Base-by-base conservation (phyloP, 2,329 filamentous ascomycete species). In the Venturia oleaginea region DNA sequence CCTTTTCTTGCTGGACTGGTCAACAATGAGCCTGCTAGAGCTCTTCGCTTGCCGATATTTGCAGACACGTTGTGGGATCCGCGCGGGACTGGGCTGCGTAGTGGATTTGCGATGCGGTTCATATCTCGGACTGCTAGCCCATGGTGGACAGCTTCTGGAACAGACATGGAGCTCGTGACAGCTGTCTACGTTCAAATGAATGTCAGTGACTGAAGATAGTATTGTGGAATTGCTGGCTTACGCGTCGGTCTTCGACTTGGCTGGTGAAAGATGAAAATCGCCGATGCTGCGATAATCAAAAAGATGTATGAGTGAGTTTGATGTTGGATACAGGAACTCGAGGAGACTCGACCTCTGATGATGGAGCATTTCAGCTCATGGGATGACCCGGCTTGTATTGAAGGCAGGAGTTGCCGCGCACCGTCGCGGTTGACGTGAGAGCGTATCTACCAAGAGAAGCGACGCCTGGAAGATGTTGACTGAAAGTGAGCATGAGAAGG, bases 251-350 rank as follows among this genome's bases (percentile, higher is more conserved):
- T 51, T 51, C 11, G 46, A 22, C n/a, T 27, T 51, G 22, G n/a
- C 15, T 27, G 22, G 22, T 15, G 22, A 27, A 43, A 51, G 22
- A 51, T 27, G 46, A 51, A 15, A 51, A 27, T 22, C 22, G 46
- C 7, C 51, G 19, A 57, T 34, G 51, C n/a, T 57, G 51, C 51
- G 51, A 34, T 57, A 15, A 32, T 34, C 27, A 57, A 34, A 57
- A 57, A 57, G 51, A 57, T 57, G 51, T 57, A 32, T 57, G 51
- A n/a, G 51, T 57, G 51, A 57, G 51, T 34, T 57, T 57, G 27
- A 57, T 57, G 30, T 57, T n/a, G 51, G 15, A n/a, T 57, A 34
- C 46, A 51, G 24, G 17, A 24, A 2, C 22, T 8, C 42, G 42
- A 46, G 19, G 19, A 22, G 42, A 22, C 42, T n/a, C n/a, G 46